These are phyloP conservation scores for Psidium guajava DNA, from an alignment of 345 rosid genomes.

Conservation along the genomic window DNA sequence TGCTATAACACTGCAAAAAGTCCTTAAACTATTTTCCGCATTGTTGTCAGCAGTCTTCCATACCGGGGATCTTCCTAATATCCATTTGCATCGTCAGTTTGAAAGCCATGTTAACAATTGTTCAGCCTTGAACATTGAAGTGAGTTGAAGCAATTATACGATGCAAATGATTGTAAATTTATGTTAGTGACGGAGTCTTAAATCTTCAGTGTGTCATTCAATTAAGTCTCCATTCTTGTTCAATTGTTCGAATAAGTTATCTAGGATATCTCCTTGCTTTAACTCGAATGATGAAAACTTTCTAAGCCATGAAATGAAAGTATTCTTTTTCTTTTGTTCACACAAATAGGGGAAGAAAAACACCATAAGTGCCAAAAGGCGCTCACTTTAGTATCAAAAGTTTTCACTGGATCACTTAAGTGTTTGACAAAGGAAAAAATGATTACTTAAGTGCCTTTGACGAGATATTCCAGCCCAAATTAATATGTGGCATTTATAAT, in stretches of 20 bases:
- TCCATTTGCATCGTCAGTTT: background rate
- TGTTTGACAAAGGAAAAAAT: too few species aligned
- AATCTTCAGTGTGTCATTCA: background rate
- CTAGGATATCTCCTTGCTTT: background rate
- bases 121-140: background rate
- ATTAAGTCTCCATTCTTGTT: background rate
- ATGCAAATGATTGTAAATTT: background rate
- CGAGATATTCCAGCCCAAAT: too few species aligned
- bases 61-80: background rate
- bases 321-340: too few species aligned
- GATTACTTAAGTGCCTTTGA: too few species aligned
- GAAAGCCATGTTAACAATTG: background rate
- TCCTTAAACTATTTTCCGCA: too few species aligned
- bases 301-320: too few species aligned
- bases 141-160: background rate
- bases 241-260: background rate
- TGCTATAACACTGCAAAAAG: too few species aligned
- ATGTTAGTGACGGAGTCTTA: background rate
- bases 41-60: background rate
- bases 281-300: background rate
- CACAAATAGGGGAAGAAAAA: too few species aligned
- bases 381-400: too few species aligned
- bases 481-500: too few species aligned
- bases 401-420: too few species aligned
- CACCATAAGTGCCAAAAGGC: too few species aligned